These are phyloP conservation scores for Solanum appendiculatum DNA, from an alignment of 257 asterid genomes.

Conservation along the genomic window DNA sequence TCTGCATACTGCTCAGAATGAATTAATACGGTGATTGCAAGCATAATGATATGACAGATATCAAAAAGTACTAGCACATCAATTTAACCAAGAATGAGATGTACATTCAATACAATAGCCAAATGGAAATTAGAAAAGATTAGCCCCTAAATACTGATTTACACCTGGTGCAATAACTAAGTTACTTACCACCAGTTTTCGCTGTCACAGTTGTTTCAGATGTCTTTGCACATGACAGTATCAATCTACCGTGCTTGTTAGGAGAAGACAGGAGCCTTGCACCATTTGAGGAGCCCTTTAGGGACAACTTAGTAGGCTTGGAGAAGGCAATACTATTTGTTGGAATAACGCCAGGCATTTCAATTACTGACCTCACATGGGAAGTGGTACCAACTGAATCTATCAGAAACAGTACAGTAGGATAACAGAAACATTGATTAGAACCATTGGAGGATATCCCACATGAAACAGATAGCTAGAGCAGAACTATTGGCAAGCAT, in stretches of 20 bases:
- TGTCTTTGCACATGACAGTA: slow-evolving; percentile 48
- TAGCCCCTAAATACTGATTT: background rate
- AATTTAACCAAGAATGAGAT: background rate
- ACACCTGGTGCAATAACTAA: background rate
- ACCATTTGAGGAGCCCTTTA: slow-evolving; percentile 19
- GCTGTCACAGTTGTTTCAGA: slow-evolving; percentile 44
- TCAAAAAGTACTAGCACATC: background rate
- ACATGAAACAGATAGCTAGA: background rate
- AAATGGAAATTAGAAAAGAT: background rate
- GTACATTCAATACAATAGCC: background rate
- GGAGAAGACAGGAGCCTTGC: slow-evolving; percentile 28
- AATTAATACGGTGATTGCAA: background rate
- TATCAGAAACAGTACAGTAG: slow-evolving; percentile 5
- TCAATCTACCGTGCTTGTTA: slow-evolving; percentile 29
- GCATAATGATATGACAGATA: background rate
- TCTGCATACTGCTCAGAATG: background rate
- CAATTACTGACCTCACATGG: slow-evolving; percentile 30
- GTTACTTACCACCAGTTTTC: slow-evolving; percentile 43
- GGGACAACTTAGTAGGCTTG: slow-evolving; percentile 14
- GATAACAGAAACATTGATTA: background rate
- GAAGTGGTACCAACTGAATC: slow-evolving; percentile 32
- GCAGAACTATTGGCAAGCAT: background rate
- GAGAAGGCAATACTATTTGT: slow-evolving; percentile 25
- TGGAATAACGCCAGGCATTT: slow-evolving; percentile 39
- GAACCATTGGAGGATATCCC: background rate